Percentiles rank a stretch among this genome's conserved stretches.
Conservation (phyloP, 257 asterid species). For the Solanum paucissectum region DNA sequence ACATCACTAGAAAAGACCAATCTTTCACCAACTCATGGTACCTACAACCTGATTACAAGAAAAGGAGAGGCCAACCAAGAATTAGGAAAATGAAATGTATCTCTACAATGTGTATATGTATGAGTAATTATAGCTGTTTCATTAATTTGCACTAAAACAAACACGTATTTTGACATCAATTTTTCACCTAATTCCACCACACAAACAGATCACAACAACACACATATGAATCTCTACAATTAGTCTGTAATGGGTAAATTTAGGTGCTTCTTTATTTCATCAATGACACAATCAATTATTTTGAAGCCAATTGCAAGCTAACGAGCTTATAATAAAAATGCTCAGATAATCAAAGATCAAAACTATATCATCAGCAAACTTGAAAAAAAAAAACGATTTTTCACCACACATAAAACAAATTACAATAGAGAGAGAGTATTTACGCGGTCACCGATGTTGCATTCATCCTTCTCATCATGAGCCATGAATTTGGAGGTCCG, state of each 20-base stretch:
- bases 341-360: neutral
- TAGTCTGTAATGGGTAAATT: neutral
- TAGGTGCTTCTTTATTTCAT: neutral
- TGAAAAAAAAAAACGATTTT: too few relatives aligned
- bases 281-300: neutral
- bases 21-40: neutral
- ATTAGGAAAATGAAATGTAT: neutral
- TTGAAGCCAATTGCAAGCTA: neutral
- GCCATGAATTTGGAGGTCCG: conserved; percentile 98
- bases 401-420: neutral
- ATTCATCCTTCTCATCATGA: conserved; percentile 42
- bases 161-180: neutral
- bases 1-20: neutral
- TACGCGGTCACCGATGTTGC: neutral
- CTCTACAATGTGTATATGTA: neutral
- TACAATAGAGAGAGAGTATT: neutral
- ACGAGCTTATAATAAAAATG: neutral
- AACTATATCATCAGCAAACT: neutral
- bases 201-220: neutral
- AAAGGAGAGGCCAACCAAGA: neutral
- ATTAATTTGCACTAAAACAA: neutral
- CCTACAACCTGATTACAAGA: neutral
- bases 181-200: neutral
- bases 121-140: neutral
- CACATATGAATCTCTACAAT: neutral